Conservation (phyloP, 345 rosid genomes). For the Ceriops decandra region DNA sequence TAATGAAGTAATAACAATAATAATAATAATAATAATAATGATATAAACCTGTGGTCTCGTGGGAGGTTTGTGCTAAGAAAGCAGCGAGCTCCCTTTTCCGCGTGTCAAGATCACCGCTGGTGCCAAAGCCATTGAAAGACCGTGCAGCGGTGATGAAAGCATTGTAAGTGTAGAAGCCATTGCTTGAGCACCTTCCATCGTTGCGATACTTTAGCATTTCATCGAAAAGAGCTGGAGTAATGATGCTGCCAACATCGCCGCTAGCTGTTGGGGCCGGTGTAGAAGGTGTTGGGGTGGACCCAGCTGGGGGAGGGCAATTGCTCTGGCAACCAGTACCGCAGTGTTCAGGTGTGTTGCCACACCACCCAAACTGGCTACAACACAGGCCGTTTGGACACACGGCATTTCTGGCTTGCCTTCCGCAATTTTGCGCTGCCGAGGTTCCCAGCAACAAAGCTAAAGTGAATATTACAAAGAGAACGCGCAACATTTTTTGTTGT, state of each 20-base stretch:
- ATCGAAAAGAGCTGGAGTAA: conserved; percentile 18
- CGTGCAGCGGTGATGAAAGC: conserved; percentile 29
- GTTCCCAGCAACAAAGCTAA: neutral
- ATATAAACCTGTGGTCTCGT: conserved; percentile 32
- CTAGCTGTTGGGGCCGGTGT: neutral
- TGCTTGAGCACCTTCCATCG: conserved; percentile 25
- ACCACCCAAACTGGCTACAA: conserved; percentile 20
- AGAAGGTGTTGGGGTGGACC: conserved; percentile 8
- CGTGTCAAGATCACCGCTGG: conserved; percentile 20
- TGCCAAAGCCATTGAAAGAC: conserved; percentile 32
- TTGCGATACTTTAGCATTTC: conserved; percentile 28
- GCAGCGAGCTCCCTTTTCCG: conserved; percentile 38
- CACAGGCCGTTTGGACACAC: conserved; percentile 18
- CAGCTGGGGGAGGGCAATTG: conserved; percentile 11
- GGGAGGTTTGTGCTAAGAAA: conserved; percentile 39
- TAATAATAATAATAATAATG: neutral
- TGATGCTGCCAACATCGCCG: conserved; percentile 11
- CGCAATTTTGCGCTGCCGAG: conserved; percentile 19
- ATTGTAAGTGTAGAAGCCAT: conserved; percentile 30
- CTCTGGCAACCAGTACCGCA: conserved; percentile 21
- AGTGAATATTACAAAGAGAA: no score
- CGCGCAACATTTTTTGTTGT: conserved; percentile 14
- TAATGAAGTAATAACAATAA: neutral
- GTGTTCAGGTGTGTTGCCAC: conserved; percentile 9
- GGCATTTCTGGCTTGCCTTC: conserved; percentile 18